Base-by-base conservation (phyloP, 2,329 filamentous ascomycete species). In the Neopestalotiopsis rosae region DNA sequence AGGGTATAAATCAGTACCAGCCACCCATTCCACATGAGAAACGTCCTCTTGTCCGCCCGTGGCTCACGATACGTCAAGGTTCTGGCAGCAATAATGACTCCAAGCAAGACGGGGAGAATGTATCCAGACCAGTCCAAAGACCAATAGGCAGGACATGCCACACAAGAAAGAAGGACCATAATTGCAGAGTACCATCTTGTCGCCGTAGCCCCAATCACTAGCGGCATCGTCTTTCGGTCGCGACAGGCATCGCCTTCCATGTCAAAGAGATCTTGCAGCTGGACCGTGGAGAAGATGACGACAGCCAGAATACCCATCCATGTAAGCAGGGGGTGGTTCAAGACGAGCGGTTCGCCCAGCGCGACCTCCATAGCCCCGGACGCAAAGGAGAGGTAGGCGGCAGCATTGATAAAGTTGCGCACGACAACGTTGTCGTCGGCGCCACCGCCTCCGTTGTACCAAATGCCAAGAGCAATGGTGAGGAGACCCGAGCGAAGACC, bases 341-440 rank as follows among this genome's bases (percentile, higher is more conserved):
- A 6, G 24, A 14, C 24, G 17, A 59, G 17, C 4, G 30, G n/a
- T 10, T 28, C 17, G 24, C 59, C 59, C 30, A 62, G 34, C 10
- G 32, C 34, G 3, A 42, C 59, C 13, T 28, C 59, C 59, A 62
- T 38, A n/a, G 59, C 59, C 9, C 34, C 59, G 13, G 59, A 62
- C n/a, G 30, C 34, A 24, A 62, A 62, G 4, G 30, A 62, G 30
- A 62, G 9, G 59, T 38, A 38, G 1, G 12, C 59, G 9, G 34
- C 30, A 14, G 59, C 59, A 40, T 62, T 62, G n/a, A 62, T 42
- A n/a, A 40, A 34, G 32, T 62, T 62, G 9, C 59, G 59, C 17
- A 42, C 34, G 14, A 42, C 6, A 12, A 40, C 9, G n/a, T 12
- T 12, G 9, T 20, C 34, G 59, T 62, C 59, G 32, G 59, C 59